Conservation (phyloP, 176 grass and related monocot species). For the Zea luxurians region DNA sequence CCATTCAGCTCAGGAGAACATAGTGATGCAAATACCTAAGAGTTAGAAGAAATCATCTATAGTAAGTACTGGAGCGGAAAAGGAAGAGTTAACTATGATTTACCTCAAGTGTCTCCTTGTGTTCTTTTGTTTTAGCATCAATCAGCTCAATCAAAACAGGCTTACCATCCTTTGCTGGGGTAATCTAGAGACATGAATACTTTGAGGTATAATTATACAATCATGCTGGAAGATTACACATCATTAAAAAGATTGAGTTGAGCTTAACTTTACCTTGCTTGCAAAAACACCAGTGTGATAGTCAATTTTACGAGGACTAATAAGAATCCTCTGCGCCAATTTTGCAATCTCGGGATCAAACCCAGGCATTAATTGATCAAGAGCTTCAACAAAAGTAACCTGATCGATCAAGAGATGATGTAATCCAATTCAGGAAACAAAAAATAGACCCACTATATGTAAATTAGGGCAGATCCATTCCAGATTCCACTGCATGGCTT, state of each 20-base stretch:
- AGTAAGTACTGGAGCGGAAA: constrained; percentile 12
- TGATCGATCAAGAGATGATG: constrained; percentile 16
- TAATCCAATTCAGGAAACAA: background rate
- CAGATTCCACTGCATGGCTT: background rate
- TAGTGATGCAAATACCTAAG: constrained; percentile 10
- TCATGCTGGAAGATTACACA: constrained; percentile 1
- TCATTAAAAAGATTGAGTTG: constrained; percentile 21
- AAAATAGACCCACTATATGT: background rate
- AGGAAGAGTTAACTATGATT: constrained; percentile 9
- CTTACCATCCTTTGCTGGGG: constrained; percentile 86
- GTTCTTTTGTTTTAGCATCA: constrained; percentile 95
- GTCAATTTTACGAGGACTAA: constrained; percentile 87
- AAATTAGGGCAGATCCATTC: constrained; percentile 4
- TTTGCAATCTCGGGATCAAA: constrained; percentile 96
- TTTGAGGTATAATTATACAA: constrained; percentile 30
- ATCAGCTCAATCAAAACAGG: constrained; percentile 92
- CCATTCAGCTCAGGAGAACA: constrained; percentile 19
- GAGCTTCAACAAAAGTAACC: constrained; percentile 96
- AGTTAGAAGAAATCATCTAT: background rate
- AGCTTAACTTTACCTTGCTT: constrained; percentile 60
- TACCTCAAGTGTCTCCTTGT: constrained; percentile 87
- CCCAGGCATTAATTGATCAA: constrained; percentile 94
- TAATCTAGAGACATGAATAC: constrained; percentile 63
- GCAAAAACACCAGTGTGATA: constrained; percentile 92
- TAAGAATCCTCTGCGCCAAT: constrained; percentile 89